phyloP scores from a whole-genome alignment of 1,139 yeast species.

The Geotrichum bryndzae region DNA sequence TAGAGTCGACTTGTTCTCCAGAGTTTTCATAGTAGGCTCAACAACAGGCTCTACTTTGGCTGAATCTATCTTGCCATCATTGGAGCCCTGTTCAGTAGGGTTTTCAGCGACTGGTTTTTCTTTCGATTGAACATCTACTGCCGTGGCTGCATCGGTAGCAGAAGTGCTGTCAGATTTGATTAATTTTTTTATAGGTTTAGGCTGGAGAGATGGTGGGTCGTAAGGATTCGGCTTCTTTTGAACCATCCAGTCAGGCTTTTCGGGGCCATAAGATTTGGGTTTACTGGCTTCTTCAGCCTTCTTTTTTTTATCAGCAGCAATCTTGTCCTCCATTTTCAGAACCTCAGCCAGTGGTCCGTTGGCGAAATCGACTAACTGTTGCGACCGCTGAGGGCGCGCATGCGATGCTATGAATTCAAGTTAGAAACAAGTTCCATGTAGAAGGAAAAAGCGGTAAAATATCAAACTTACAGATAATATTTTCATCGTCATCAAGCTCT shows the following conservation, averaged over 20 bases:
- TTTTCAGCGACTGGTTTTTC: background rate
- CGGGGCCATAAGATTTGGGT: conserved; percentile 22
- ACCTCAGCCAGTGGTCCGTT: conserved; percentile 18
- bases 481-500: conserved; percentile 75
- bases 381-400: conserved; percentile 27
- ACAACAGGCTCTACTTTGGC: background rate
- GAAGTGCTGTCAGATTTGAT: background rate
- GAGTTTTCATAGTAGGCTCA: background rate
- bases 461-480: conserved; percentile 39
- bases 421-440: background rate
- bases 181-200: background rate
- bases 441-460: background rate
- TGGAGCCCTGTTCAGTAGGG: background rate
- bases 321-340: conserved; percentile 13
- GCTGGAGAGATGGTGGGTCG: conserved; percentile 5
- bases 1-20: background rate
- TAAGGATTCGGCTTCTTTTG: conserved; percentile 14
- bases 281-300: background rate
- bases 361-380: conserved; percentile 25
- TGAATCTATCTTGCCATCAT: background rate
- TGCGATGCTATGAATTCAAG: conserved; percentile 21
- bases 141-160: background rate
- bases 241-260: conserved; percentile 17
- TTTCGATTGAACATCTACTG: background rate
- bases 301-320: conserved; percentile 9